Evolutionary conservation across 768 basidiomycete species (phyloP).

Genomic region (Russula sp.): DNA sequence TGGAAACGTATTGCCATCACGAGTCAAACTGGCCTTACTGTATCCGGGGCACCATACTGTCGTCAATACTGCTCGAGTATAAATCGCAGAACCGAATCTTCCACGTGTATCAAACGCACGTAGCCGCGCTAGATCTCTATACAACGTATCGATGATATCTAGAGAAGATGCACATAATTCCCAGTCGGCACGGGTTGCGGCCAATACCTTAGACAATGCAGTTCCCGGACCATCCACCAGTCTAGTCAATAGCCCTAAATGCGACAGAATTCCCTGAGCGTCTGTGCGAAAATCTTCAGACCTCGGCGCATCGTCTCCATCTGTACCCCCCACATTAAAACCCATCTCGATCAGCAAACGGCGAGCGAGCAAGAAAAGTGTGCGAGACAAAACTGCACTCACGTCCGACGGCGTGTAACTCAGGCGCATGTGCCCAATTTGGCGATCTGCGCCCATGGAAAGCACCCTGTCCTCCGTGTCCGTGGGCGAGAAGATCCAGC

Average conservation of each 20-base stretch:
- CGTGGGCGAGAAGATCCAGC: constrained; percentile 43
- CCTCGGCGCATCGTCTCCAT: constrained; percentile 18
- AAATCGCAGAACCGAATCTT: not conserved
- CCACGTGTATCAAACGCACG: too few relatives aligned
- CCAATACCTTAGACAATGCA: too few relatives aligned
- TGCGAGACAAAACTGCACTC: constrained; percentile 18
- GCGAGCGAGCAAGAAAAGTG: too few relatives aligned
- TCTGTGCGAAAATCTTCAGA: constrained; percentile 17
- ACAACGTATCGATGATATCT: too few relatives aligned
- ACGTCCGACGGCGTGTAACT: constrained; percentile 53
- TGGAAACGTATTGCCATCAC: too few relatives aligned
- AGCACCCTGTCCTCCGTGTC: not conserved
- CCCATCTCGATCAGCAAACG: not conserved
- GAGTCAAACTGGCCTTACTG: too few relatives aligned
- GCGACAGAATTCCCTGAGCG: constrained; percentile 12
- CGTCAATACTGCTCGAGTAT: not conserved
- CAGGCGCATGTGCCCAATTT: constrained; percentile 48
- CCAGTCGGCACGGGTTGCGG: too few relatives aligned
- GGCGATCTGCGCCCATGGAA: constrained; percentile 15
- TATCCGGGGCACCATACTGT: too few relatives aligned
- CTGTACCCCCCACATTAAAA: constrained; percentile 7
- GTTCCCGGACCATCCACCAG: too few relatives aligned
- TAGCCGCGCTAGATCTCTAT: too few relatives aligned
- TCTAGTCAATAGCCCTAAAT: not conserved
- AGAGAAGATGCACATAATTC: too few relatives aligned